A percentile compares a stretch with the other conserved stretches of the same genome.
phyloP scores from a whole-genome alignment of 2,329 filamentous ascomycete species.

The Metarhizium robertsii region DNA sequence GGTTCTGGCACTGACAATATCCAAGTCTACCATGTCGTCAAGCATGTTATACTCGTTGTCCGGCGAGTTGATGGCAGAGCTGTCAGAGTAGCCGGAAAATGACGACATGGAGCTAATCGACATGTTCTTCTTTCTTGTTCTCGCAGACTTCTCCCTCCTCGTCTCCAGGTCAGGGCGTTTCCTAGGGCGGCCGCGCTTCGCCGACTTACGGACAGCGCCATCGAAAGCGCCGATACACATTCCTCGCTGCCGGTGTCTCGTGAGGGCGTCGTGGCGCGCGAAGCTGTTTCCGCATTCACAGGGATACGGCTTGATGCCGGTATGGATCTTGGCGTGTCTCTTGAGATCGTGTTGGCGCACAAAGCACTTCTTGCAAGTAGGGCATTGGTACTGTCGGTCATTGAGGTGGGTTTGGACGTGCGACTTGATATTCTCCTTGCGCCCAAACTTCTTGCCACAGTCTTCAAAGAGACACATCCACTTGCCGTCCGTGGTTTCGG shows the following conservation, averaged over 20 bases:
- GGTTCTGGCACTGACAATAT: slow-evolving; percentile 15
- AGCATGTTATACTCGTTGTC: slow-evolving; percentile 35
- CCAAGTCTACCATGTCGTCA: slow-evolving; percentile 40
- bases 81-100: slow-evolving; percentile 47
- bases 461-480: slow-evolving; percentile 69
- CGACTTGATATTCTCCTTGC: slow-evolving; percentile 97
- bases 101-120: slow-evolving; percentile 41
- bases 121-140: slow-evolving; percentile 47
- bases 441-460: slow-evolving; percentile 85
- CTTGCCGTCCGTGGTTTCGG: slow-evolving; percentile 64
- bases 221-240: slow-evolving; percentile 96
- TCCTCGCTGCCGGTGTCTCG: slow-evolving; percentile 84
- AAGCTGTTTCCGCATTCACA: slow-evolving; percentile 94
- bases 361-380: slow-evolving; percentile 89
- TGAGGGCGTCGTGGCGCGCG: slow-evolving; percentile 88
- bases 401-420: slow-evolving; percentile 97
- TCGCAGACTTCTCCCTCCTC: slow-evolving; percentile 46
- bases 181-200: slow-evolving; percentile 54
- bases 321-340: slow-evolving; percentile 95
- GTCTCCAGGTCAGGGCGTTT: slow-evolving; percentile 51
- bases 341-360: slow-evolving; percentile 96
- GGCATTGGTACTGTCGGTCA: slow-evolving; percentile 90
- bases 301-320: slow-evolving; percentile 87
- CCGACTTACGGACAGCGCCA: slow-evolving; percentile 53
- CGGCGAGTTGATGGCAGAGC: slow-evolving; percentile 45